Percentiles rank a stretch among this genome's conserved stretches.
phyloP scores from a whole-genome alignment of 1,139 yeast genomes.

The Nematodospora anomalae region DNA sequence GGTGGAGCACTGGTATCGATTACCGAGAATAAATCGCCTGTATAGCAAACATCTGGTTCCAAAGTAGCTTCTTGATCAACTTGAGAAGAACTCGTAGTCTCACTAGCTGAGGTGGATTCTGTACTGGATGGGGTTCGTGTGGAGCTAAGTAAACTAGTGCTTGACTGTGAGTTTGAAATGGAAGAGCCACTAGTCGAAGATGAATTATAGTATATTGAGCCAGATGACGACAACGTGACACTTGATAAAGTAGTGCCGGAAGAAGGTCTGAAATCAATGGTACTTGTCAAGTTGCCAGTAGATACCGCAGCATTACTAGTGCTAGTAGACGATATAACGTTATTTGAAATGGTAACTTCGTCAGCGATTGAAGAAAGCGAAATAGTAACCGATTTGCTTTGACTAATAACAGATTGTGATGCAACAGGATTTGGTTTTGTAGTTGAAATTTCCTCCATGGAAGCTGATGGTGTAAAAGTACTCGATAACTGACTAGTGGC shows the following conservation, averaged over 20 bases:
- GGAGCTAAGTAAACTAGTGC: conserved; percentile 1
- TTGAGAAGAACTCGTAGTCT: neutral
- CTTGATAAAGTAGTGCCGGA: neutral
- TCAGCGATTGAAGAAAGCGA: conserved; percentile 14
- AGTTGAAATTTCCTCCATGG: conserved; percentile 20
- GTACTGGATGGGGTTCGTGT: neutral
- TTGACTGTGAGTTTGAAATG: conserved; percentile 2
- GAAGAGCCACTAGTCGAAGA: conserved; percentile 3
- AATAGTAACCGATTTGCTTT: conserved; percentile 15
- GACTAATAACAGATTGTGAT: conserved; percentile 21
- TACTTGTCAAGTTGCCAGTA: conserved; percentile 1
- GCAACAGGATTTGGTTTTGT: conserved; percentile 30
- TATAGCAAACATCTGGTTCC: conserved; percentile 21
- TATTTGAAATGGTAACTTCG: conserved; percentile 11
- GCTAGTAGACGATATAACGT: conserved; percentile 3
- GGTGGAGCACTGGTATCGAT: conserved; percentile 53
- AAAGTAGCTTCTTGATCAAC: neutral
- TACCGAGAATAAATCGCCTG: conserved; percentile 46
- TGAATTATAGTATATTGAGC: too few relatives aligned
- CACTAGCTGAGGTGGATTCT: neutral
- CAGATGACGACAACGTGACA: too few relatives aligned
- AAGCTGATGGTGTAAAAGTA: conserved; percentile 20
- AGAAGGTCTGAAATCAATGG: neutral
- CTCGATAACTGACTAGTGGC: conserved; percentile 26
- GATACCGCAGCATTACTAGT: neutral